Conservation (phyloP, 2,329 filamentous ascomycete species). For the Trichoderma guizhouense region DNA sequence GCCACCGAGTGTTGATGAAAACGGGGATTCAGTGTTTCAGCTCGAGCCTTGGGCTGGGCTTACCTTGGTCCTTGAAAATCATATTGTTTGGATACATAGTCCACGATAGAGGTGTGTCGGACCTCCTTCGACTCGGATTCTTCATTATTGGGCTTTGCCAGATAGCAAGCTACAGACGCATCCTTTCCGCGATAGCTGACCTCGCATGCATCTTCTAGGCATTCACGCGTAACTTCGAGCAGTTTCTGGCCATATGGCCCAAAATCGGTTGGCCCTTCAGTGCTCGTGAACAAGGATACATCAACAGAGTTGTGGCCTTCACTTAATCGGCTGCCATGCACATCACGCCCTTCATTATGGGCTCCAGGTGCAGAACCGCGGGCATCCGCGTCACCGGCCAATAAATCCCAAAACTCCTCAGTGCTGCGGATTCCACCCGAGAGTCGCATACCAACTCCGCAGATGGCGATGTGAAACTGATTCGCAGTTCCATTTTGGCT, state of each 20-base stretch:
- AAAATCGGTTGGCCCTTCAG: background rate
- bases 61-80: constrained; percentile 17
- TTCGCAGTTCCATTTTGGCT: background rate
- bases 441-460: constrained; percentile 12
- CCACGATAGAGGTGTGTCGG: background rate
- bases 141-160: background rate
- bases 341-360: background rate
- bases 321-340: background rate
- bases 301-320: background rate
- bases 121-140: background rate
- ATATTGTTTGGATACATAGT: constrained; percentile 19
- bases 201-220: constrained; percentile 1
- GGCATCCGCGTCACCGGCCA: background rate
- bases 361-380: background rate
- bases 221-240: constrained; percentile 2
- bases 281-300: background rate
- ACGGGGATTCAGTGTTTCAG: background rate
- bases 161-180: background rate
- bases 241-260: background rate
- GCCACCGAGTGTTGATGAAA: background rate
- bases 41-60: background rate
- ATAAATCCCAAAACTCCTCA: constrained; percentile 2
- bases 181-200: background rate
- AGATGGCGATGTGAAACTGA: constrained; percentile 24
- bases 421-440: background rate